phyloP scores from a whole-genome alignment of 192 early-diverging fungal species.

The Coemansia sp. region DNA sequence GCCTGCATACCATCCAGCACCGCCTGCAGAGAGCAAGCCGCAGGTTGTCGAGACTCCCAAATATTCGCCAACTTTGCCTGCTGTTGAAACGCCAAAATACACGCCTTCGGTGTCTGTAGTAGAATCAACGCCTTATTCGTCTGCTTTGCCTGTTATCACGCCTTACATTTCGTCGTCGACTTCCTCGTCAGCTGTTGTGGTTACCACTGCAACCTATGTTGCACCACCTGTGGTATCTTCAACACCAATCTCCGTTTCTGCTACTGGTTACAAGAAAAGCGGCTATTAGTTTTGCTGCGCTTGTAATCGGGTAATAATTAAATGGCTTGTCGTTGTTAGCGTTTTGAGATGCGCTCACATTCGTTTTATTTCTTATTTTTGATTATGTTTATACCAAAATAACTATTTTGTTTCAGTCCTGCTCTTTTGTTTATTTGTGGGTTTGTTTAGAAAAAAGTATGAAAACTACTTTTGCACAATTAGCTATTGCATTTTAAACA shows the following conservation, averaged over 20 bases:
- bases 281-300: neutral
- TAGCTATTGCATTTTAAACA: too few species aligned
- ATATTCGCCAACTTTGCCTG: slow-evolving; percentile 3
- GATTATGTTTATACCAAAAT: neutral
- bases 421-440: neutral
- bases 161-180: neutral
- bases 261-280: slow-evolving; percentile 3
- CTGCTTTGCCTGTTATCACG: slow-evolving; percentile 6
- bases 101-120: neutral
- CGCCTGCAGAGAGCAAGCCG: slow-evolving; percentile 13
- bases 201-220: neutral
- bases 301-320: neutral
- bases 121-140: neutral
- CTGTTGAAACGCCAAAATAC: slow-evolving; percentile 9
- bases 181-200: neutral
- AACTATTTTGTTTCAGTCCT: neutral
- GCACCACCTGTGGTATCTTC: slow-evolving; percentile 1
- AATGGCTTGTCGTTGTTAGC: too few species aligned
- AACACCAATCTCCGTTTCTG: neutral
- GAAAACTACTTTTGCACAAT: too few species aligned
- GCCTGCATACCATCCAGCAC: slow-evolving; percentile 15
- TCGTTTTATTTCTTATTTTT: neutral
- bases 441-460: neutral
- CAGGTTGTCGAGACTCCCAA: slow-evolving; percentile 2
- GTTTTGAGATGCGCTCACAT: neutral